Evolutionary conservation across 805 yeast species (phyloP), one percentile per base, ranked within the genome.

Genomic region (Candida tibetensis): DNA sequence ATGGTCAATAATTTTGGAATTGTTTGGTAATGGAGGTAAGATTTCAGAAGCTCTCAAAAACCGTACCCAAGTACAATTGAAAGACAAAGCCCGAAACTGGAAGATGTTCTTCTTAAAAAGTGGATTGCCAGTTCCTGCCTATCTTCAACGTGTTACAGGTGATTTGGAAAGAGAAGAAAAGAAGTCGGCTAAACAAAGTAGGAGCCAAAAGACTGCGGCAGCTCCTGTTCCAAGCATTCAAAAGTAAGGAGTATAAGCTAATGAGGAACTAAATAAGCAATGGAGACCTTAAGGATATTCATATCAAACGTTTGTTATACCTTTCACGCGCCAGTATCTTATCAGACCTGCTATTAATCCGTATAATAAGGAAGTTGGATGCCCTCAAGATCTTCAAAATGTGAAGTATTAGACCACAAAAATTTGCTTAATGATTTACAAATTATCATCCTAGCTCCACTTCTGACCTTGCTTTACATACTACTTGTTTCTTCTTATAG

Each of bases 31-130:
- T 3, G 98, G 98, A 6, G 99, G 99, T 3, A 74, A 82, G 32
- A 72, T 84, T 17, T 79, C 82, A 28, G 98, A 93, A 57, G 77
- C 81, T 1, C 71, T 93, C 49, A 91, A 88, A 60, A 85, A 88
- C 57, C 72, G 99, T 56, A 82, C 85, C 3, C 95, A 89, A 53
- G 87, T 91, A 13, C 99, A 93, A 57, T 71, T 93, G 41, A 93
- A 93, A 60, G 99, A 93, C 58, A 93, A 93, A 58, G 98, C 98
- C 0, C 75, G 99, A 48, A 93, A 93, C 57, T 85, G 96, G 88
- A 93, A 93, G 58, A 76, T 90, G 77, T 81, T 82, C 47, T 88
- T 83, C 57, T 65, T 89, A 41, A 85, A 88, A 53, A 75, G 81
- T 36, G 85, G 85, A 1, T 60, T 80, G 26, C 83, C 85, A 7